Conservation (phyloP, 345 rosid species). For the Populus ilicifolia region DNA sequence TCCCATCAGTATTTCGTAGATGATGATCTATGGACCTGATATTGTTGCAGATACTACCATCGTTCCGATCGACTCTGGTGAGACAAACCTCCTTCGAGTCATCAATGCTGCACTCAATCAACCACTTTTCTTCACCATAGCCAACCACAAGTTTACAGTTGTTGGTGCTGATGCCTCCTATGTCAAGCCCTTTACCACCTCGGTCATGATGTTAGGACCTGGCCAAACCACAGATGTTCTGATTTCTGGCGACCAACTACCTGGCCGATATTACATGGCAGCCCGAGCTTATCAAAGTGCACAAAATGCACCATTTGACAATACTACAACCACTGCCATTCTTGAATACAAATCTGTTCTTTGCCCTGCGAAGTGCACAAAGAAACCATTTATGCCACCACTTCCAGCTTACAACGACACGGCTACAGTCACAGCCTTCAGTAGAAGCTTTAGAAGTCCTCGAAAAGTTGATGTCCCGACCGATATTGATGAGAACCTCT, state of each 20-base stretch:
- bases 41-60: slow-evolving; percentile 53
- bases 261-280: slow-evolving; percentile 74
- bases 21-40: neutral
- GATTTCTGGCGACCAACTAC: slow-evolving; percentile 60
- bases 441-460: slow-evolving; percentile 43
- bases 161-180: slow-evolving; percentile 92
- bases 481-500: slow-evolving; percentile 57
- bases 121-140: slow-evolving; percentile 68
- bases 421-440: slow-evolving; percentile 59
- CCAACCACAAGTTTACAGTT: slow-evolving; percentile 79
- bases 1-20: too few relatives aligned
- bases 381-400: slow-evolving; percentile 45
- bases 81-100: slow-evolving; percentile 74
- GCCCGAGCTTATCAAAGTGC: slow-evolving; percentile 79
- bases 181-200: slow-evolving; percentile 67
- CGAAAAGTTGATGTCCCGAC: slow-evolving; percentile 59
- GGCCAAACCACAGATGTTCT: slow-evolving; percentile 94
- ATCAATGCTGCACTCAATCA: slow-evolving; percentile 88
- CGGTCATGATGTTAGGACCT: slow-evolving; percentile 79
- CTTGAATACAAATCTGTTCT: slow-evolving; percentile 74
- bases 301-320: slow-evolving; percentile 67
- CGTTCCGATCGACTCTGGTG: slow-evolving; percentile 65
- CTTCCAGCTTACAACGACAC: slow-evolving; percentile 80
- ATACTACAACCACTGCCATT: slow-evolving; percentile 87
- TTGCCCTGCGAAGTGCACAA: slow-evolving; percentile 52